Evolutionary conservation across 768 basidiomycete species (phyloP).

Genomic region (Russula abietina): DNA sequence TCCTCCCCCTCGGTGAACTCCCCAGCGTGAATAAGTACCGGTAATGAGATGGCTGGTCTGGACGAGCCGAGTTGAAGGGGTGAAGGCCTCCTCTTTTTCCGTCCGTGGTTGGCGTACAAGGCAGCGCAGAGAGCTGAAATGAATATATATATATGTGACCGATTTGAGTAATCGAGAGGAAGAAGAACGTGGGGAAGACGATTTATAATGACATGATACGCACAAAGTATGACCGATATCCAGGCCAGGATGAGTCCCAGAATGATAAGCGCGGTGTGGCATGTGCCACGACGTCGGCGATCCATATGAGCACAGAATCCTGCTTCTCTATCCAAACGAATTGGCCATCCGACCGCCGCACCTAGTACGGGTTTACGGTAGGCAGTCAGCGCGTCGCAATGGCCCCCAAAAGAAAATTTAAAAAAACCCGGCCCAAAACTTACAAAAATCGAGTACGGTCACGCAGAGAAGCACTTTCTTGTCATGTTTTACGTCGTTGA

Average conservation of each 20-base stretch:
- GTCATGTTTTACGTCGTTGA: slow-evolving; percentile 8
- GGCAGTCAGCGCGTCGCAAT: too few relatives aligned
- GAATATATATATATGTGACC: too few relatives aligned
- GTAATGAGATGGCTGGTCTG: slow-evolving; percentile 4
- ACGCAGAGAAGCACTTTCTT: neutral
- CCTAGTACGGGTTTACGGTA: neutral
- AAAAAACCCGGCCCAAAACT: neutral
- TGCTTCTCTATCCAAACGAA: slow-evolving; percentile 2
- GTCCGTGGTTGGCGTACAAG: neutral
- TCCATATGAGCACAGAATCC: neutral
- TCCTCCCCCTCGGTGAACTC: neutral
- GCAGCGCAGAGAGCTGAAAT: slow-evolving; percentile 3
- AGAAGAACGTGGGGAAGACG: neutral
- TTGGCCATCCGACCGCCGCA: slow-evolving; percentile 12
- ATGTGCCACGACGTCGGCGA: neutral
- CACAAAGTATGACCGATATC: slow-evolving; percentile 1
- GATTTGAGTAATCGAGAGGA: neutral
- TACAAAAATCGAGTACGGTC: slow-evolving; percentile 6
- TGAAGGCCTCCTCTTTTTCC: neutral
- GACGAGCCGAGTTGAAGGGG: slow-evolving; percentile 4
- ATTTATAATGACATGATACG: too few relatives aligned
- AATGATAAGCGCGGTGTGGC: slow-evolving; percentile 1
- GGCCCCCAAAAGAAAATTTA: too few relatives aligned
- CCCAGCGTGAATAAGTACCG: slow-evolving; percentile 6
- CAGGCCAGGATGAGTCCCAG: slow-evolving; percentile 10